phyloP scores from a whole-genome alignment of 176 grass and related monocot species.

The Olyra latifolia region DNA sequence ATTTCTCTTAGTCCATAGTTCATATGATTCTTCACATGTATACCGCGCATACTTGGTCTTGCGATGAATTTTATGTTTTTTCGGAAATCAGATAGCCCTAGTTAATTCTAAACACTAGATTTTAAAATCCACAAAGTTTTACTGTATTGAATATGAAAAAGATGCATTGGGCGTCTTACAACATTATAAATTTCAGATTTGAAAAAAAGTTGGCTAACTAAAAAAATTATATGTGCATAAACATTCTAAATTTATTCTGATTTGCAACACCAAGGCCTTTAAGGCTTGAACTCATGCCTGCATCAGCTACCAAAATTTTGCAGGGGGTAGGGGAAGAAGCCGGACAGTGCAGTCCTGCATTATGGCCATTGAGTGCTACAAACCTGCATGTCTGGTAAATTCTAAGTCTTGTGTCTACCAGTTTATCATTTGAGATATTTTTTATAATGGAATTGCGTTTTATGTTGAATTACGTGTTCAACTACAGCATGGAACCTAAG shows the following conservation, averaged over 20 bases:
- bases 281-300: too few relatives aligned
- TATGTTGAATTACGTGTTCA: neutral
- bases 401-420: neutral
- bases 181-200: too few relatives aligned
- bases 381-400: neutral
- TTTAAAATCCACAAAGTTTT: neutral
- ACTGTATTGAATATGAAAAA: too few relatives aligned
- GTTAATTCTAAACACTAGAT: neutral
- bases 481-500: neutral
- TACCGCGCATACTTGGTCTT: neutral
- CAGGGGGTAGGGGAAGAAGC: too few relatives aligned
- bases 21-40: neutral
- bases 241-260: too few relatives aligned
- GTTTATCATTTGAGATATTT: neutral
- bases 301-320: too few relatives aligned
- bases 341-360: too few relatives aligned
- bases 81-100: neutral
- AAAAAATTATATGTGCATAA: too few relatives aligned
- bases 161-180: too few relatives aligned
- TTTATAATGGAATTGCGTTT: neutral
- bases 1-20: neutral
- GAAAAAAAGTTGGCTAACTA: too few relatives aligned
- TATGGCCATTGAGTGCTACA: neutral
- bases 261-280: too few relatives aligned
- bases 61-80: neutral